Evolutionary conservation across 805 yeast genomes (phyloP).

Genomic region (Metschnikowia lachancei): DNA sequence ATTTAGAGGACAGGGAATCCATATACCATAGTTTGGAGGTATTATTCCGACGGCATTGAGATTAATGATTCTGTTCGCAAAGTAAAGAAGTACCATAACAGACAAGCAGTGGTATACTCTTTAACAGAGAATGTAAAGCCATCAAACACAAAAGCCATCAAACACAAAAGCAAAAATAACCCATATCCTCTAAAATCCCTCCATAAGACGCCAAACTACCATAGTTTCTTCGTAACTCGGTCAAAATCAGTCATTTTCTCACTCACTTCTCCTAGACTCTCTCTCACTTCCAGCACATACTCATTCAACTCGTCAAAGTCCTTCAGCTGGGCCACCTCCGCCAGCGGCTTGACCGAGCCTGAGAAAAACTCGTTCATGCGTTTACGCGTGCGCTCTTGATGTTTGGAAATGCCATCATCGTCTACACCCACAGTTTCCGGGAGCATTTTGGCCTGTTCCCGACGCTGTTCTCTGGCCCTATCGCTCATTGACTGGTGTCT

Average conservation of each 20-base stretch:
- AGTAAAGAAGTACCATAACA: too few species aligned
- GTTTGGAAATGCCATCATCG: slow-evolving; percentile 11
- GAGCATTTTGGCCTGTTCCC: slow-evolving; percentile 13
- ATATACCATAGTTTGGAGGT: too few species aligned
- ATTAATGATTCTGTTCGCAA: too few species aligned
- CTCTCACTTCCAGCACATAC: slow-evolving; percentile 49
- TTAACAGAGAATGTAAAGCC: too few species aligned
- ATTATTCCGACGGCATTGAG: too few species aligned
- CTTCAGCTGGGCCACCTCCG: slow-evolving; percentile 28
- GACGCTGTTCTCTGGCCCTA: slow-evolving; percentile 17
- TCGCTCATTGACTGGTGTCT: slow-evolving; percentile 24
- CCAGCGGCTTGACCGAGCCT: slow-evolving; percentile 13
- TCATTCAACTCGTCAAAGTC: slow-evolving; percentile 50
- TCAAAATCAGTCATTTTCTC: slow-evolving; percentile 48
- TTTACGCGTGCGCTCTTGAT: slow-evolving; percentile 14
- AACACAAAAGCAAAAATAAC: too few species aligned
- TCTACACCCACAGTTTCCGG: slow-evolving; percentile 6
- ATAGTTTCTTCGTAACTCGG: slow-evolving; percentile 41
- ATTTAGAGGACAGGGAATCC: too few species aligned
- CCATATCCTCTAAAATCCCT: too few species aligned
- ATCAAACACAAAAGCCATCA: too few species aligned
- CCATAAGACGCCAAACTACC: too few species aligned
- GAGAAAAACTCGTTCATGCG: slow-evolving; percentile 20
- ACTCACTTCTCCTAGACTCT: slow-evolving; percentile 51
- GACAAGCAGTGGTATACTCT: too few species aligned